A percentile compares a stretch with the other conserved stretches of the same genome.
phyloP scores from a whole-genome alignment of 1,284 basidiomycete genomes.

The Apiotrichum laibachii region DNA sequence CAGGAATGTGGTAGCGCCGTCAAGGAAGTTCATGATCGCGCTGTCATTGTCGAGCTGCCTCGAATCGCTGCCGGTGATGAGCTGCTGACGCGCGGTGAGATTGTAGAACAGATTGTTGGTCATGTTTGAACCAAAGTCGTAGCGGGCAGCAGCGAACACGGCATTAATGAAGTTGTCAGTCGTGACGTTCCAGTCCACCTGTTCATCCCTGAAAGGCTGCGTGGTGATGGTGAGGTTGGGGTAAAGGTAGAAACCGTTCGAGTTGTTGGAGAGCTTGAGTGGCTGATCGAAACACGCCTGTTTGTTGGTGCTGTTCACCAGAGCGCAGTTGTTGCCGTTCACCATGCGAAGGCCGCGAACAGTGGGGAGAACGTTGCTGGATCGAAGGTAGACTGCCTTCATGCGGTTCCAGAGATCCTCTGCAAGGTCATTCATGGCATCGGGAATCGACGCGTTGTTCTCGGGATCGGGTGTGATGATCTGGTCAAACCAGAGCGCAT shows the following conservation, averaged over 20 bases:
- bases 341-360: slow-evolving; percentile 16
- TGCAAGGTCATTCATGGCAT: slow-evolving; percentile 15
- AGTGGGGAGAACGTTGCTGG: neutral
- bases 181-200: slow-evolving; percentile 11
- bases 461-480: slow-evolving; percentile 12
- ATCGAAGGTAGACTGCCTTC: slow-evolving; percentile 15
- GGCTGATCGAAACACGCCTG: slow-evolving; percentile 15
- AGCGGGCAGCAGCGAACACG: slow-evolving; percentile 20
- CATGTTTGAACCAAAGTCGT: slow-evolving; percentile 24
- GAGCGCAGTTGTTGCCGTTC: slow-evolving; percentile 20
- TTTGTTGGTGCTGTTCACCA: slow-evolving; percentile 10
- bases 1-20: slow-evolving; percentile 15
- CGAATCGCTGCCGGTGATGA: slow-evolving; percentile 9
- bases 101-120: slow-evolving; percentile 22
- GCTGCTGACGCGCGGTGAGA: slow-evolving; percentile 2
- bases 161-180: slow-evolving; percentile 20
- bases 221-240: slow-evolving; percentile 16
- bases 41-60: slow-evolving; percentile 11
- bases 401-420: slow-evolving; percentile 21
- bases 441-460: slow-evolving; percentile 6
- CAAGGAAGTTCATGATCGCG: slow-evolving; percentile 9
- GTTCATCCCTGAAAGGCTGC: neutral
- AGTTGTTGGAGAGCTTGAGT: slow-evolving; percentile 9
- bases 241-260: slow-evolving; percentile 18
- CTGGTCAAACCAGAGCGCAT: slow-evolving; percentile 17